Evolutionary conservation across 768 basidiomycete species (phyloP), one percentile per base, ranked within the genome.

Genomic region (Tylopilus felleus): DNA sequence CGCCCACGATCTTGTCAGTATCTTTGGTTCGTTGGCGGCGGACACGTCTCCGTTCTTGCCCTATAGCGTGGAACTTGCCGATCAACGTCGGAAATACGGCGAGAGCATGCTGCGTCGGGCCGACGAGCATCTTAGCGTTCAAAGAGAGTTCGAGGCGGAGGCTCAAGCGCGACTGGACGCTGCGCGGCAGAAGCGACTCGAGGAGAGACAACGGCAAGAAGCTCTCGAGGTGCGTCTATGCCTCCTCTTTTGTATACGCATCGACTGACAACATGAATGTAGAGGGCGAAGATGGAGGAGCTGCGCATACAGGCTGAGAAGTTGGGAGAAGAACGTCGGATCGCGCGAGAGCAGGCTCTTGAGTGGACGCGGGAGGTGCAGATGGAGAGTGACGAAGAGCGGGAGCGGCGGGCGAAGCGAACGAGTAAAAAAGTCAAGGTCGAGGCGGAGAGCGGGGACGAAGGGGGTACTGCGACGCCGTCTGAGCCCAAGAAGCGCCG

Each of bases 11-110:
- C 4, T 52, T 16, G 2, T 33, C 57, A 95, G 93, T 61, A 71
- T 95, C 9, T 98, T 98, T 72, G 86, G 81, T 10, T 84, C 90
- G 0, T 77, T 99, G 19, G 90, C 92, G 0, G 79, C 80, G 7
- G 91, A 94, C 62, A 78, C 80, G 51, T 79, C 86, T 0, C 67
- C 80, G 0, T 72, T 79, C 45, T 77, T 95, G 17, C 92, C 93
- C 0, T 98, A 98, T 71, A 90, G 78, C 61, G 77, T 80, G 10
- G 93, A 96, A 45, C 80, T 98, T 43, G 93, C 94, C 0, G 88
- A 93, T 60, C 89, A 96, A 60, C 84, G 97, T 41, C 80, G 85
- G 36, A 88, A 88, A 67, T 99, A 98, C 62, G 93, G 94, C 13
- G 88, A 91, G 56, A 86, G 80, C 63, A 85, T 98, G 78, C 67